These are phyloP conservation scores for Babesia caballi DNA, from an alignment of 169 alveolate species.

Conservation along the genomic window DNA sequence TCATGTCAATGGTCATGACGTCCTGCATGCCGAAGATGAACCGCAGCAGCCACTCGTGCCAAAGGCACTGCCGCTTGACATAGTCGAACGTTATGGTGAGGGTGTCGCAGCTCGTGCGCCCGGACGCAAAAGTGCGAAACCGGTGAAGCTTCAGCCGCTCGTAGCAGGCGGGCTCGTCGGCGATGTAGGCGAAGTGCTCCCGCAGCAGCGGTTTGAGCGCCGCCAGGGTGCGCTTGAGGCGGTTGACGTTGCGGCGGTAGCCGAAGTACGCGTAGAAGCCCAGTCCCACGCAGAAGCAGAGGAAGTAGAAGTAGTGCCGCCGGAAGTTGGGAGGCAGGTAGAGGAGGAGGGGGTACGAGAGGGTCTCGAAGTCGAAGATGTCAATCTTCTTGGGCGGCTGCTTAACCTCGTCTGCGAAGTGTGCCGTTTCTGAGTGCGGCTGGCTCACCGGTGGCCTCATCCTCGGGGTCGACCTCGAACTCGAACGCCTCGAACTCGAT, in stretches of 20 bases:
- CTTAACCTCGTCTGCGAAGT: constrained; percentile 1
- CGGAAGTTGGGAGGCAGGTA: constrained; percentile 48
- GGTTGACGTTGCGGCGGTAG: constrained; percentile 4
- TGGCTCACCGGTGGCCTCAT: background rate
- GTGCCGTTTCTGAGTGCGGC: background rate
- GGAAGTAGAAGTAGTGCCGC: constrained; percentile 46
- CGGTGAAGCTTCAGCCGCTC: background rate
- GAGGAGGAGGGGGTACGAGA: background rate
- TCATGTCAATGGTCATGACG: constrained; percentile 19
- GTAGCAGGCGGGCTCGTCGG: constrained; percentile 6
- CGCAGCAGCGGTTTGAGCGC: constrained; percentile 12
- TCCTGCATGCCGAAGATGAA: constrained; percentile 4
- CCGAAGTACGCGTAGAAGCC: constrained; percentile 20
- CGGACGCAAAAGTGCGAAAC: constrained; percentile 46
- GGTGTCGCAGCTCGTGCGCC: constrained; percentile 58
- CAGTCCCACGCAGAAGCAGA: constrained; percentile 2
- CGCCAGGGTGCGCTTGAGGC: background rate
- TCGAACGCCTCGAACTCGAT: constrained; percentile 32
- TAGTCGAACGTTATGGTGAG: constrained; percentile 1
- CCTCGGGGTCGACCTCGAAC: background rate
- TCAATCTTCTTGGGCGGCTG: background rate
- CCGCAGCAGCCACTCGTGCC: constrained; percentile 43
- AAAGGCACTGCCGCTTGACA: constrained; percentile 50
- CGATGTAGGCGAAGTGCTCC: constrained; percentile 54
- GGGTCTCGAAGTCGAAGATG: background rate